Conservation (phyloP, 768 basidiomycete species). For the Pleurotus cornucopiae region DNA sequence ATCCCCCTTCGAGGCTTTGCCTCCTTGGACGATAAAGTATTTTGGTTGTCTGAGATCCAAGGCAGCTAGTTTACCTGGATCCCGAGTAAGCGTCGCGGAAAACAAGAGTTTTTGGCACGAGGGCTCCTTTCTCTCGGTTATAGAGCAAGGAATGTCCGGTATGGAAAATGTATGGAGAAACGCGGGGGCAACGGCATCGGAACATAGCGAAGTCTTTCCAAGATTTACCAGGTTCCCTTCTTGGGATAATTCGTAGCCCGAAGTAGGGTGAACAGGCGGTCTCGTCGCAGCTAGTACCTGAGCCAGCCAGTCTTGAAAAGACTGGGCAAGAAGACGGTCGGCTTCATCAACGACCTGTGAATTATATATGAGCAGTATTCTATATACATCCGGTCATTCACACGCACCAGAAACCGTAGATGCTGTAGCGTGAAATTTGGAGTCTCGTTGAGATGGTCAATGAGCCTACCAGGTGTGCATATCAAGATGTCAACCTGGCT, state of each 20-base stretch:
- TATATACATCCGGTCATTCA: neutral
- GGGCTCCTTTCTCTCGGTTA: constrained; percentile 51
- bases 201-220: constrained; percentile 11
- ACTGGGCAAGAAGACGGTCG: constrained; percentile 90
- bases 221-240: neutral
- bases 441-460: constrained; percentile 88
- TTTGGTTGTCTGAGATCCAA: constrained; percentile 75
- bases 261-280: constrained; percentile 17
- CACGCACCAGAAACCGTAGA: constrained; percentile 83
- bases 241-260: neutral
- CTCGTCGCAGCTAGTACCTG: constrained; percentile 76
- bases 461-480: constrained; percentile 92
- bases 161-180: constrained; percentile 41
- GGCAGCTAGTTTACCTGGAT: constrained; percentile 89
- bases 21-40: constrained; percentile 81
- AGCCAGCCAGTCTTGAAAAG: constrained; percentile 93
- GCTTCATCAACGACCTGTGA: constrained; percentile 95
- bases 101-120: constrained; percentile 95
- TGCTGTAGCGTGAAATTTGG: constrained; percentile 91
- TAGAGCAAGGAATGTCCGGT: constrained; percentile 40
- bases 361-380: neutral
- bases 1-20: constrained; percentile 27
- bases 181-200: constrained; percentile 63
- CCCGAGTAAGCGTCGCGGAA: constrained; percentile 91
- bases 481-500: constrained; percentile 93